Conservation (phyloP, 2,329 filamentous ascomycete genomes). For the Penicillium griseofulvum region DNA sequence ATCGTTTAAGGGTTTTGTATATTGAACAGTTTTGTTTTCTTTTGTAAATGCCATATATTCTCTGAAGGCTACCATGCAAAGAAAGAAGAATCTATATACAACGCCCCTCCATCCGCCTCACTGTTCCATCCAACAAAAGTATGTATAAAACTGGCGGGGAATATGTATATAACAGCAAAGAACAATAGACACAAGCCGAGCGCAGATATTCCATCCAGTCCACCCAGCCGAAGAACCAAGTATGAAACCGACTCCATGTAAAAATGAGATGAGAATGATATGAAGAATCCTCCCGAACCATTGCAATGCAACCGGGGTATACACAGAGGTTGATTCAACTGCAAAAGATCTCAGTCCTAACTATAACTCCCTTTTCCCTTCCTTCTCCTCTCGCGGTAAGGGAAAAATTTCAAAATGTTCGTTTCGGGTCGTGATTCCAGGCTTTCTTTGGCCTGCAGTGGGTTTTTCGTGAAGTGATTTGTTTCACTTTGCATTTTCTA, state of each 20-base stretch:
- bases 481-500: background rate
- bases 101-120: slow-evolving; percentile 5
- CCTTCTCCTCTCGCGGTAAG: background rate
- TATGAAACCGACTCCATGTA: slow-evolving; percentile 18
- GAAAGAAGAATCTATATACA: slow-evolving; percentile 3
- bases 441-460: background rate
- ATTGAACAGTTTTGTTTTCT: background rate
- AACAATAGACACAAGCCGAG: background rate
- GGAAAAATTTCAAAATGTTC: slow-evolving; percentile 5
- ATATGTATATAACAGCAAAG: slow-evolving; percentile 7
- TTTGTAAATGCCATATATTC: background rate
- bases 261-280: slow-evolving; percentile 14
- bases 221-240: background rate
- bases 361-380: slow-evolving; percentile 5
- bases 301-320: slow-evolving; percentile 20
- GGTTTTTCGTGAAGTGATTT: background rate
- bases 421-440: slow-evolving; percentile 5
- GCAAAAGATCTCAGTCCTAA: background rate
- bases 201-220: slow-evolving; percentile 3
- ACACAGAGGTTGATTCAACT: slow-evolving; percentile 8
- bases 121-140: slow-evolving; percentile 1
- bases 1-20: background rate
- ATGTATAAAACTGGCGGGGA: slow-evolving; percentile 11
- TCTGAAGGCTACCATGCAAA: slow-evolving; percentile 3
- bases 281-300: slow-evolving; percentile 13